These are phyloP conservation scores for Umbilicaria muhlenbergii DNA, from an alignment of 495 filamentous ascomycete genomes.

Conservation along the genomic window DNA sequence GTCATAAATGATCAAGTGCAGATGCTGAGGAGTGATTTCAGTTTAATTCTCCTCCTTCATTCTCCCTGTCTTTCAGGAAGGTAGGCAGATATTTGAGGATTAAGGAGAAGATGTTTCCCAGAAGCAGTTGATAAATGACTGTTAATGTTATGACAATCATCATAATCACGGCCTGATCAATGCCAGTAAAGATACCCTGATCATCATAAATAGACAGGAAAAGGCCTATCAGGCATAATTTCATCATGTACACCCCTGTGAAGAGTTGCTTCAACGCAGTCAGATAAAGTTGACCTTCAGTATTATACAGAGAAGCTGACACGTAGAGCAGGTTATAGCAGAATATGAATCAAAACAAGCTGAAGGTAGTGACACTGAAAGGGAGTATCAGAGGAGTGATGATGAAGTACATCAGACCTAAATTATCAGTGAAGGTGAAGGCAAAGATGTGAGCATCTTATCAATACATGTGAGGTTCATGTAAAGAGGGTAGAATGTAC, in stretches of 20 bases:
- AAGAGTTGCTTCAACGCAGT: conserved; percentile 76
- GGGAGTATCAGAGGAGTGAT: conserved; percentile 60
- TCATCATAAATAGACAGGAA: conserved; percentile 32
- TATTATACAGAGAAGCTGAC: conserved; percentile 51
- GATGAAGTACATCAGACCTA: conserved; percentile 53
- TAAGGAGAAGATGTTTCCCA: conserved; percentile 1
- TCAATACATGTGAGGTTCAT: conserved; percentile 68
- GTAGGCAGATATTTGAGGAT: conserved; percentile 1
- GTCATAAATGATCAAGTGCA: background rate
- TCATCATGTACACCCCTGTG: conserved; percentile 69
- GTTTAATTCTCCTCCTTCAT: background rate
- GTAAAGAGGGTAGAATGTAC: conserved; percentile 61
- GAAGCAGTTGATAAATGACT: background rate
- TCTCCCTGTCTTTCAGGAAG: background rate
- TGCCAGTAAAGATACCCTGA: background rate
- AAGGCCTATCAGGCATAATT: conserved; percentile 57
- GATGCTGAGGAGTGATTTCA: background rate
- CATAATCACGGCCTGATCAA: conserved; percentile 1
- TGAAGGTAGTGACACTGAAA: conserved; percentile 63
- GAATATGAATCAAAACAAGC: conserved; percentile 59
- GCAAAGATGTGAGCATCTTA: background rate
- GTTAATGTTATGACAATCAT: background rate
- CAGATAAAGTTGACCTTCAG: conserved; percentile 60
- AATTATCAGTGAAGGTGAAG: background rate
- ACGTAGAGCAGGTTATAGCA: conserved; percentile 71